Evolutionary conservation across 2,329 filamentous ascomycete genomes (phyloP), one percentile per base, ranked within the genome.

Genomic region (Aureobasidium sp.): DNA sequence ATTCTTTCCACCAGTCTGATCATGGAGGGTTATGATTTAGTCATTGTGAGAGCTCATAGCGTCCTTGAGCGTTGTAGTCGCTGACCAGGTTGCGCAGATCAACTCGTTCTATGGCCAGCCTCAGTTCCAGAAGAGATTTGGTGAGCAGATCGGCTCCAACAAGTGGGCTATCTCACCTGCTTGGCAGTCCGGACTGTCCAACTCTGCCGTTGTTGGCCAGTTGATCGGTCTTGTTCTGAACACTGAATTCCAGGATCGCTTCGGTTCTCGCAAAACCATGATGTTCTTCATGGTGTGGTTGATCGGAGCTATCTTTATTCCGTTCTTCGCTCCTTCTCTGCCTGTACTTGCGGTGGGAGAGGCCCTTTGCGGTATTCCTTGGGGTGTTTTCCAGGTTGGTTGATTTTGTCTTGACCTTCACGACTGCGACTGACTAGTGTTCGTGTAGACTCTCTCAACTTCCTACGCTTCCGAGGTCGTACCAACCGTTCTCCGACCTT

Each of bases 391-490:
- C 17, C 51, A 55, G 26, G 51, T 55, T 13, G 12, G 51, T 43
- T 4, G 24, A 17, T 26, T 3, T 9, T 24, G 10, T 5, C 6
- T 2, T n/a, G 15, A n/a, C 9, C 5, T n/a, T 68, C 82, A 82
- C 5, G 81, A 84, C 36, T 73, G 77, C 29, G 73, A 41, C 36
- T 53, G 24, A 53, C 5, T 10, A 13, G 4, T 24, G 3, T 9
- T 2, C 12, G 7, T n/a, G 10, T 26, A 55, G 51, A 55, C 51
- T 10, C 37, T 55, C 2, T 55, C 76, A 8, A 76, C 84, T 63
- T 85, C 86, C 0, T 89, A 89, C 68, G 86, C 86, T 27, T 86
- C 84, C 62, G 87, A 89, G 69, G 81, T 87, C 6, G 83, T 82
- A 41, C 84, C 84, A 1, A 75, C 83, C 37, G 79, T 80, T 0